Evolutionary conservation across 2,329 filamentous ascomycete species (phyloP).

Genomic region (Pseudopyricularia cyperi): DNA sequence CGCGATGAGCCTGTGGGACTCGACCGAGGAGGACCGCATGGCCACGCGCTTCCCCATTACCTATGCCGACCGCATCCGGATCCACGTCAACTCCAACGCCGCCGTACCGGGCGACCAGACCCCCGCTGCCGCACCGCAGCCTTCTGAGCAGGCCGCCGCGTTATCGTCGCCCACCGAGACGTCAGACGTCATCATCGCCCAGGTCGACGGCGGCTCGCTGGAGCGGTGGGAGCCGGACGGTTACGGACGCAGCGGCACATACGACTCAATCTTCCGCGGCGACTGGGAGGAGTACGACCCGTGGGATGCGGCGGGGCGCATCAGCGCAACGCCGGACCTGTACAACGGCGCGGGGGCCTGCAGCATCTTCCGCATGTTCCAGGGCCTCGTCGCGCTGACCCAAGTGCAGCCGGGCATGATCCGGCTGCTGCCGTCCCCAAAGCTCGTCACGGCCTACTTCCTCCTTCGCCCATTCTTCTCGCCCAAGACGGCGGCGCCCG

Average conservation of each 20-base stretch:
- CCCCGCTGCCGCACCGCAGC: not conserved
- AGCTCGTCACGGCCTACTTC: conserved; percentile 33
- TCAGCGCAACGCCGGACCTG: conserved; percentile 38
- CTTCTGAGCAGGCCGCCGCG: conserved; percentile 9
- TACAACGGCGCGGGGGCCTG: conserved; percentile 46
- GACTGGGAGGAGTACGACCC: conserved; percentile 43
- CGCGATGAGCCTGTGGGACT: conserved; percentile 54
- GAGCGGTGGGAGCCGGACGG: conserved; percentile 61
- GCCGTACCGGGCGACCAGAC: conserved; percentile 10
- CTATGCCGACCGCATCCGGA: conserved; percentile 57
- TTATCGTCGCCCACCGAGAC: conserved; percentile 20
- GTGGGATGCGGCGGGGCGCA: conserved; percentile 39
- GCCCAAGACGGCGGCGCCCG: conserved; percentile 19
- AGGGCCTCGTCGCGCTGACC: conserved; percentile 40
- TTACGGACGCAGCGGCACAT: conserved; percentile 46
- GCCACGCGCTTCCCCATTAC: conserved; percentile 48
- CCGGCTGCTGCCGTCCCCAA: conserved; percentile 32
- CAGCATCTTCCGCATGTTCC: conserved; percentile 46
- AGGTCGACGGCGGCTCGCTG: conserved; percentile 57
- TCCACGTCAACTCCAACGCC: conserved; percentile 36
- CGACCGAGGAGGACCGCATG: conserved; percentile 37
- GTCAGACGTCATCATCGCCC: conserved; percentile 44
- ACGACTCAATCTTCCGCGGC: conserved; percentile 38
- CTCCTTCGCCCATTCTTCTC: conserved; percentile 39
- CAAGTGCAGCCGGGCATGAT: conserved; percentile 35